A percentile compares a stretch with the other conserved stretches of the same genome.
Conservation (phyloP, 192 early-diverging fungal genomes). For the Paraglomus brasilianum region DNA sequence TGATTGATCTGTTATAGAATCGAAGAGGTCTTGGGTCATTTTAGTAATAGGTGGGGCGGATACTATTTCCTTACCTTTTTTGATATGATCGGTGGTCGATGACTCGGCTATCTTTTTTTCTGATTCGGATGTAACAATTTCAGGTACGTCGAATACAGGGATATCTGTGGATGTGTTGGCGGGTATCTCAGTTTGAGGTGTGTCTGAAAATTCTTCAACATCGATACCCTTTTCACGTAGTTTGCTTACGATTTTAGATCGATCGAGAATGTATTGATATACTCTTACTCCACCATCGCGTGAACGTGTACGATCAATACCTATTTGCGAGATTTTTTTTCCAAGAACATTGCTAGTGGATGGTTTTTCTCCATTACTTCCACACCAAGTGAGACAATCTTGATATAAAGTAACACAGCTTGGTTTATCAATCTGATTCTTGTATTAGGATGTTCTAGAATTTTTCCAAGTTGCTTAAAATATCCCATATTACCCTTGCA, state of each 20-base stretch:
- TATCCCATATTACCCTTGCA: constrained; percentile 3
- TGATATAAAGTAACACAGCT: constrained; percentile 12
- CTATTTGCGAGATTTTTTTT: too few species aligned
- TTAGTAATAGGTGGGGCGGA: background rate
- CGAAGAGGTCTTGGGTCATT: constrained; percentile 3
- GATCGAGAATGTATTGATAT: background rate
- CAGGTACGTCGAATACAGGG: background rate
- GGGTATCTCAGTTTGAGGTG: too few species aligned
- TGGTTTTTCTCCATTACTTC: background rate
- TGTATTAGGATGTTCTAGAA: constrained; percentile 1
- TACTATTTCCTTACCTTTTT: background rate
- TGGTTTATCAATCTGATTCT: constrained; percentile 8
- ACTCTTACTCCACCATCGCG: background rate
- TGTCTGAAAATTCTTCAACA: background rate
- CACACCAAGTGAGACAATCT: background rate
- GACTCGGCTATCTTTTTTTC: background rate
- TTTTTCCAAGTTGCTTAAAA: constrained; percentile 1
- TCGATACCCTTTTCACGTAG: background rate
- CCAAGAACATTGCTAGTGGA: background rate
- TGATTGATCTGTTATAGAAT: too few species aligned
- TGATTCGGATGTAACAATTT: background rate
- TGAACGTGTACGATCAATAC: too few species aligned
- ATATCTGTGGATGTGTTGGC: constrained; percentile 5
- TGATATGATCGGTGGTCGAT: background rate
- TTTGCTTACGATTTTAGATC: background rate